A percentile compares a stretch with the other conserved stretches of the same genome.
Conservation (phyloP, 192 early-diverging fungal species). For the Podila verticillata region DNA sequence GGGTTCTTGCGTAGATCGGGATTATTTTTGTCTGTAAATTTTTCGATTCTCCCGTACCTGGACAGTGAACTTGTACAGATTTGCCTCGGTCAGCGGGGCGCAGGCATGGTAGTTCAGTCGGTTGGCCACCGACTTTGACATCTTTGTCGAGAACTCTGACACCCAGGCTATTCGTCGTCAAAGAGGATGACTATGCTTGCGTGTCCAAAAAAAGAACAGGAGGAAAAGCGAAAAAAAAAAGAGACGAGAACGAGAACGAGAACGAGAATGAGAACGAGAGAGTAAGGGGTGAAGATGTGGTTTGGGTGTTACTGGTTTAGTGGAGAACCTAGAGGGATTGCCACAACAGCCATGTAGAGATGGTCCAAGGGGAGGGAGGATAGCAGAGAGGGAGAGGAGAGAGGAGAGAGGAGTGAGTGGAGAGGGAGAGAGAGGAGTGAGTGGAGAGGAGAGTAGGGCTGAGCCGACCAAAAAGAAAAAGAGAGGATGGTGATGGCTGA, state of each 20-base stretch:
- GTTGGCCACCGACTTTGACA: conserved; percentile 26
- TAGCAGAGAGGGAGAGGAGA: neutral
- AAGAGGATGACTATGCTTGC: neutral
- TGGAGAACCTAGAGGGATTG: neutral
- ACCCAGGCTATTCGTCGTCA: conserved; percentile 18
- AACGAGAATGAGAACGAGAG: neutral
- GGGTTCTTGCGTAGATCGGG: too few relatives aligned
- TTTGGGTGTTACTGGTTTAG: conserved; percentile 1
- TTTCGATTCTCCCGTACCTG: conserved; percentile 17
- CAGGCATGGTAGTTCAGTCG: conserved; percentile 3
- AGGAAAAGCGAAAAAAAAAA: neutral
- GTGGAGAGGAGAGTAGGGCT: neutral
- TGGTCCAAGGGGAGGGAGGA: neutral
- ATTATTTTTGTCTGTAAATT: neutral
- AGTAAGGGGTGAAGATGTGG: neutral
- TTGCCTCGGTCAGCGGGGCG: conserved; percentile 30
- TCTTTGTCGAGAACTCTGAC: conserved; percentile 39
- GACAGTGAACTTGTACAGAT: conserved; percentile 44
- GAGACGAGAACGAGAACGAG: too few relatives aligned
- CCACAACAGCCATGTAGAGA: neutral
- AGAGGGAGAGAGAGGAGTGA: neutral
- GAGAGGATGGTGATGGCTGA: too few relatives aligned
- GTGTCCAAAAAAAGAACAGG: neutral
- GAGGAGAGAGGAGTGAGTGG: neutral
- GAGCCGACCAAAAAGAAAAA: too few relatives aligned